Evolutionary conservation across 768 basidiomycete genomes (phyloP), one percentile per base, ranked within the genome.

Genomic region (Porpolomopsis calyptriformis): DNA sequence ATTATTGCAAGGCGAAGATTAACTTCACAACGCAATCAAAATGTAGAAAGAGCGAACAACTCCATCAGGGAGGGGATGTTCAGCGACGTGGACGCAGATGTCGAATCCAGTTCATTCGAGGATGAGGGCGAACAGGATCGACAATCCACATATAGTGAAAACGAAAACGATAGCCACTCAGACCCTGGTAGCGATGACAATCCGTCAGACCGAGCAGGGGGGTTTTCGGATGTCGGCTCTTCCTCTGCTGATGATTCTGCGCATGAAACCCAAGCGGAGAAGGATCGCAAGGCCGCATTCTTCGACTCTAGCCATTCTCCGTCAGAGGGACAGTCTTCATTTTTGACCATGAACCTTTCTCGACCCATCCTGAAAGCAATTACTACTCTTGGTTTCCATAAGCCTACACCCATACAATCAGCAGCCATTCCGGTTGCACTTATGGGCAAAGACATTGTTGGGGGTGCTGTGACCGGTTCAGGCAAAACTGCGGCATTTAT

Each of bases 401-500:
- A 75, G 25, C 96, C 96, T 6, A 99, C 96, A 1, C 96, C 96
- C 1, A 98, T 99, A 41, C 96, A 99, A 65, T 80, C 87, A 2
- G 82, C 87, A 35, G 85, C 93, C 10, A 89, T 99, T 45, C 96
- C 96, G 14, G 81, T 92, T 35, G 94, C 92, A 19, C 76, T 99
- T 16, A 62, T 93, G 19, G 96, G 96, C 42, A 92, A 96, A 59
- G 96, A 99, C 60, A 76, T 99, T 29, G 92, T 99, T 44, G 96
- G 94, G 25, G 84, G 79, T 48, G 94, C 96, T 16, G 88, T 94
- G 14, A 99, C 96, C 14, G 96, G 96, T 50, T 96, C 92, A 4
- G 96, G 96, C 49, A 99, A 99, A 70, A 99, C 96, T 1, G 94
- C 91, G 8, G 96, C 96, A 1, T 99, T 98, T 66, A 83, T 85